Percentiles rank a stretch among this genome's conserved stretches.
Conservation (phyloP, 176 grass and related monocot species). For the Rhynchospora tenuis region DNA sequence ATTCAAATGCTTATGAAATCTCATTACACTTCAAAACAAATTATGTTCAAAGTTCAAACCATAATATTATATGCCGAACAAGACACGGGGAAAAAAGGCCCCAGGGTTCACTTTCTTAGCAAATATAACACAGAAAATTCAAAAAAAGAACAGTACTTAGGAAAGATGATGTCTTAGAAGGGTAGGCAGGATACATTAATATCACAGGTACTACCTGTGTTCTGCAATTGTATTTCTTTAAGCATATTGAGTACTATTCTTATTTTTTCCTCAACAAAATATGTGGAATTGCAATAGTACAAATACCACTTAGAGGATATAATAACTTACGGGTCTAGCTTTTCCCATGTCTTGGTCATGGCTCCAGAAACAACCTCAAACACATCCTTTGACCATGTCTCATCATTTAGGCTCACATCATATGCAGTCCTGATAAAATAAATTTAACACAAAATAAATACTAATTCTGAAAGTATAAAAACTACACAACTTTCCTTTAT, state of each 20-base stretch:
- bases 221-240: not conserved
- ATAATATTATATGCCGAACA: not conserved
- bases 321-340: constrained; percentile 78
- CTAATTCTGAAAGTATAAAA: not conserved
- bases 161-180: not conserved
- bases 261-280: not conserved
- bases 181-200: not conserved
- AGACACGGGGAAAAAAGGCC: not conserved
- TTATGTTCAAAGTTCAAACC: constrained; percentile 4
- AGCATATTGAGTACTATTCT: not conserved
- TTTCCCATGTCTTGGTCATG: constrained; percentile 77
- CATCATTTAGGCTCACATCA: constrained; percentile 80
- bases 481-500: not conserved
- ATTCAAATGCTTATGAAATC: not conserved
- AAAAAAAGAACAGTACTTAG: not conserved
- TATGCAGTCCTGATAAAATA: constrained; percentile 80
- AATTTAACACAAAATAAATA: not conserved
- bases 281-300: not conserved
- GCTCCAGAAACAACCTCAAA: constrained; percentile 78
- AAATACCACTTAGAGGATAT: not conserved
- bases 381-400: constrained; percentile 70
- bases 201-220: not conserved
- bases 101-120: not conserved
- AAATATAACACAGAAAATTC: not conserved
- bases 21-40: not conserved